These are phyloP conservation scores for Zangia roseola DNA, from an alignment of 768 basidiomycete species.

Conservation along the genomic window DNA sequence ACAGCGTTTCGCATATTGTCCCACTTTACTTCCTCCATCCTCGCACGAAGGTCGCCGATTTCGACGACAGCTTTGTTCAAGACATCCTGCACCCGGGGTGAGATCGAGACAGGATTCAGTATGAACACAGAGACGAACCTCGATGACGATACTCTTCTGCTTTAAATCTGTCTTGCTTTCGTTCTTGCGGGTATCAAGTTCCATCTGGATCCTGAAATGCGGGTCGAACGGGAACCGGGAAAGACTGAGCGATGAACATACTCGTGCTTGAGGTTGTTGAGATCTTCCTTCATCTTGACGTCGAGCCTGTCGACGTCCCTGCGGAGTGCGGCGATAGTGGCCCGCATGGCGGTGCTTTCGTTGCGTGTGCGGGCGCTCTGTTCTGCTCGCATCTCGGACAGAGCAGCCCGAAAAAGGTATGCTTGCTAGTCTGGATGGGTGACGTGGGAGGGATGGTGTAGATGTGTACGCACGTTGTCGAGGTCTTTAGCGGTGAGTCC, in stretches of 20 bases:
- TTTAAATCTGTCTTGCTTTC: constrained; percentile 85
- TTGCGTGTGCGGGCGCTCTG: constrained; percentile 79
- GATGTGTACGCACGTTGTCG: constrained; percentile 61
- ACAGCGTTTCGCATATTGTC: constrained; percentile 85
- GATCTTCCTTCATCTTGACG: constrained; percentile 92
- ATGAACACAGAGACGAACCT: constrained; percentile 44
- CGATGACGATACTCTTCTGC: constrained; percentile 79
- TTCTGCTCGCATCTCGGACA: constrained; percentile 88
- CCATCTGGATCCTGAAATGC: constrained; percentile 83
- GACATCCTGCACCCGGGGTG: constrained; percentile 50
- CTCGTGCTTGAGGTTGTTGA: constrained; percentile 91
- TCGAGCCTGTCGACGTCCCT: constrained; percentile 84
- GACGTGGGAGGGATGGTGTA: not conserved
- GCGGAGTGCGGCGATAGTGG: constrained; percentile 71
- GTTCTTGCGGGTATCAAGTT: constrained; percentile 90
- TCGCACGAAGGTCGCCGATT: constrained; percentile 75
- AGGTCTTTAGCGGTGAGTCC: constrained; percentile 75
- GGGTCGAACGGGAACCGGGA: not conserved
- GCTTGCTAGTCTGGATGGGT: constrained; percentile 63
- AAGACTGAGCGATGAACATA: constrained; percentile 38
- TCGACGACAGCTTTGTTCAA: constrained; percentile 72
- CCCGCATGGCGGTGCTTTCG: constrained; percentile 79
- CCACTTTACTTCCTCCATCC: constrained; percentile 86
- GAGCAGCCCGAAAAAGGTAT: constrained; percentile 90
- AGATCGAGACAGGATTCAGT: not conserved